Base-by-base conservation (phyloP, 352 stramenopile species). In the Elongisporangium anandrum region DNA sequence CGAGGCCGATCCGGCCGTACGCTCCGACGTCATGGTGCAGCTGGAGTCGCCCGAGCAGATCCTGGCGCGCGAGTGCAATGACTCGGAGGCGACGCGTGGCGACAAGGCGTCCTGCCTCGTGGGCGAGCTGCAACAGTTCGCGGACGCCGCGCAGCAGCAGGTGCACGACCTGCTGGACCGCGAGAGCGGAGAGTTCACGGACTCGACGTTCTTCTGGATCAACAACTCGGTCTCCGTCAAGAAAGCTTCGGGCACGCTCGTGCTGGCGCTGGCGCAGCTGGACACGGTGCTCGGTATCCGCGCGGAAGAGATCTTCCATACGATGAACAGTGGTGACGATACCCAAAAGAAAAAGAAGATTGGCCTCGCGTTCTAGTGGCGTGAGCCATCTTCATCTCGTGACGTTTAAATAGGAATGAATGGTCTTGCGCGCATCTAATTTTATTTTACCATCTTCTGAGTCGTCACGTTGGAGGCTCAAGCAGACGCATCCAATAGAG, bases 171-270 rank as follows among this genome's bases (percentile, higher is more conserved):
- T 89, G 52, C 60, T 89, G 24, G 64, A 29, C 9, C 49, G 60
- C 3, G 60, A 70, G 23, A 45, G 49, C 16, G 61, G 53, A 22
- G 68, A 77, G 38, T 87, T 69, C 59, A 56, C 47, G 34, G 61
- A 65, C 59, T 65, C 67, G 52, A 63, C 54, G 54, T 87, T 81
- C 48, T 69, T 89, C 54, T 89, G 79, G 79, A 89, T 89, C 65
- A 76, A 79, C 71, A 87, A 85, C 61, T 85, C 76, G 24, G 75
- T 87, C 16, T 72, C 69, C 8, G 60, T 89, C n/a, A 72, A 75
- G 52, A 66, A 72, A 23, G 74, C 69, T 1, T 61, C 67, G 15
- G 59, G 57, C 15, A 61, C 70, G 47, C 63, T 89, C 6, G 58
- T 87, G 24, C 16, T 77, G 41, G 65, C 58, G 50, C 67, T 89